A percentile compares a stretch with the other conserved stretches of the same genome.
Conservation (phyloP, 1,139 yeast genomes). For the Hansenula anomala region DNA sequence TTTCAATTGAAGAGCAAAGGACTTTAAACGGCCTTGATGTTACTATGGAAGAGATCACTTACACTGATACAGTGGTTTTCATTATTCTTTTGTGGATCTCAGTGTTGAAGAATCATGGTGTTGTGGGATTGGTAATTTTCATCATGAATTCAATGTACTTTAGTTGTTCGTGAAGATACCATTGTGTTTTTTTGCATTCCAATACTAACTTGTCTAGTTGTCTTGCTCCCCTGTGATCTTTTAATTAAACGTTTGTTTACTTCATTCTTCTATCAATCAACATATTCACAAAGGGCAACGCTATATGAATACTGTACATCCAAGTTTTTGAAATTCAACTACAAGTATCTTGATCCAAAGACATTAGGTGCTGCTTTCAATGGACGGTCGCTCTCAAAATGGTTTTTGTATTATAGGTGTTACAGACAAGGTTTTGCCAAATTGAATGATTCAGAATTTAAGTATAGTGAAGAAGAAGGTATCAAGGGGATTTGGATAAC, state of each 20-base stretch:
- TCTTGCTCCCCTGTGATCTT: not conserved
- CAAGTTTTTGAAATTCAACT: constrained; percentile 18
- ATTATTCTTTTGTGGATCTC: not conserved
- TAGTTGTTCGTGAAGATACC: not conserved
- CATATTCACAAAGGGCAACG: constrained; percentile 21
- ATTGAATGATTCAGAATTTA: constrained; percentile 20
- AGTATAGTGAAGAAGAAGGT: constrained; percentile 10
- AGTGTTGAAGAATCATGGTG: not conserved
- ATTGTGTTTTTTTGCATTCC: too few species aligned
- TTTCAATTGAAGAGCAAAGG: too few species aligned
- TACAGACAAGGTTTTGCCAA: constrained; percentile 23
- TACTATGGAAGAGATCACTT: constrained; percentile 2
- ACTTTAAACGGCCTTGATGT: too few species aligned
- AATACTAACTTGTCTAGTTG: not conserved
- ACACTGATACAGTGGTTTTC: constrained; percentile 1
- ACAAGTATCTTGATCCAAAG: constrained; percentile 11
- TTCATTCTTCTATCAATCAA: constrained; percentile 14
- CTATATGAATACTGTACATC: constrained; percentile 21
- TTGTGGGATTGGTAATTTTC: not conserved
- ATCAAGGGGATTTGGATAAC: constrained; percentile 31
- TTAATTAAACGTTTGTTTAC: not conserved
- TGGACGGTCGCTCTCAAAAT: constrained; percentile 14
- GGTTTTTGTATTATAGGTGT: constrained; percentile 20
- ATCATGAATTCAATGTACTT: not conserved
- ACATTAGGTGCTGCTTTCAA: constrained; percentile 18